Conservation (phyloP, 768 basidiomycete species). For the Phaffia australis region DNA sequence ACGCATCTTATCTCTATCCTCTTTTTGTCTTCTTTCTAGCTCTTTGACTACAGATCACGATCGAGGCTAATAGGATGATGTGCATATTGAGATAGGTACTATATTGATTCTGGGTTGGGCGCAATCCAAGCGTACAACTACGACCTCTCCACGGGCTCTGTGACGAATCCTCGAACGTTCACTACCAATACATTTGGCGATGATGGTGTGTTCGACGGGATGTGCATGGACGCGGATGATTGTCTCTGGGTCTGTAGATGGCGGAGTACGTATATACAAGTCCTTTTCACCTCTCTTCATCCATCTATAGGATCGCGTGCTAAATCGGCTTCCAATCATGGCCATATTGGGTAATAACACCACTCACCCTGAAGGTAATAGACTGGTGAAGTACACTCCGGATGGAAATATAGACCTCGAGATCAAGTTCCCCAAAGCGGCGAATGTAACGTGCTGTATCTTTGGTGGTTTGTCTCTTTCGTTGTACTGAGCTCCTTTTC, state of each 20-base stretch:
- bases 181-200: constrained; percentile 1
- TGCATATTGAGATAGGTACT: constrained; percentile 44
- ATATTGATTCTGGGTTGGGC: constrained; percentile 54
- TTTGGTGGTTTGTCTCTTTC: constrained; percentile 14
- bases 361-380: background rate
- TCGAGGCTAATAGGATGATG: too few species aligned
- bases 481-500: background rate
- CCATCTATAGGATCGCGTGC: background rate
- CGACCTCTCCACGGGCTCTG: constrained; percentile 44
- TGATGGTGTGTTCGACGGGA: constrained; percentile 13
- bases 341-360: too few species aligned
- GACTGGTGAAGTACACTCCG: constrained; percentile 6
- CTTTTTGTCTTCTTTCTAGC: background rate
- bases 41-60: background rate
- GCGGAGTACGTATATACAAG: constrained; percentile 5
- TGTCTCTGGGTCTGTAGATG: constrained; percentile 15
- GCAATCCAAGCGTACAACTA: constrained; percentile 58
- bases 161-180: constrained; percentile 51
- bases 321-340: background rate
- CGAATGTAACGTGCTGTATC: constrained; percentile 18
- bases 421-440: constrained; percentile 20
- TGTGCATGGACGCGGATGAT: constrained; percentile 14
- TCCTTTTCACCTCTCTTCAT: background rate
- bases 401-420: constrained; percentile 17
- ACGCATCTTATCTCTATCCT: background rate